Percentiles rank a stretch among this genome's conserved stretches.
phyloP scores from a whole-genome alignment of 192 early-diverging fungal species.

The Coemansia sp. region DNA sequence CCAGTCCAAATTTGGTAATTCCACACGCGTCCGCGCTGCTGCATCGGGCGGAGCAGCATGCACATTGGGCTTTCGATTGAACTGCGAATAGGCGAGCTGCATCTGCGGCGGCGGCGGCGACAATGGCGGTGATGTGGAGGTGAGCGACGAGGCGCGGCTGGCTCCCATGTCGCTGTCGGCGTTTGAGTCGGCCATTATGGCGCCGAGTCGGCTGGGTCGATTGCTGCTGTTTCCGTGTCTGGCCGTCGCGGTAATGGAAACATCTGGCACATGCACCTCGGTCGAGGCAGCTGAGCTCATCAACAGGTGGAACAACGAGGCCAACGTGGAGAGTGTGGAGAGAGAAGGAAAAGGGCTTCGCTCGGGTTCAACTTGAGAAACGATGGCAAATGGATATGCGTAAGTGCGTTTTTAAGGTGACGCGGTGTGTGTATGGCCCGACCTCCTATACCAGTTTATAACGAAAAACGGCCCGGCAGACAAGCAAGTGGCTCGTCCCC shows the following conservation, averaged over 20 bases:
- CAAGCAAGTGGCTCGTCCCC: too few relatives aligned
- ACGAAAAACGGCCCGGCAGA: too few relatives aligned
- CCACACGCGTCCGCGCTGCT: not conserved
- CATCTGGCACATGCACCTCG: conserved; percentile 41
- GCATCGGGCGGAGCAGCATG: not conserved
- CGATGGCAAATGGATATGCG: too few relatives aligned
- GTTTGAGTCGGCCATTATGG: conserved; percentile 4
- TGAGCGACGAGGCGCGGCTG: conserved; percentile 9
- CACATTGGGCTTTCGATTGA: not conserved
- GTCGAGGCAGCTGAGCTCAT: conserved; percentile 41
- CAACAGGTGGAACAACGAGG: conserved; percentile 21
- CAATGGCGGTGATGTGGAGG: conserved; percentile 6
- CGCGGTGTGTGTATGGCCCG: too few relatives aligned
- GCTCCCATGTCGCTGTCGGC: not conserved
- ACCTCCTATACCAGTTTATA: too few relatives aligned
- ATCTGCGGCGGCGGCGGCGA: not conserved
- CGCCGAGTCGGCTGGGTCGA: conserved; percentile 2
- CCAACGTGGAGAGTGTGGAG: too few relatives aligned
- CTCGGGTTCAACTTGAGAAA: too few relatives aligned
- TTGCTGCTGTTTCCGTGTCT: conserved; percentile 19
- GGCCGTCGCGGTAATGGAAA: conserved; percentile 13
- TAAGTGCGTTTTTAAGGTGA: too few relatives aligned
- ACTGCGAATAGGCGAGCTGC: conserved; percentile 1
- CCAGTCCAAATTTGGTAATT: conserved; percentile 20
- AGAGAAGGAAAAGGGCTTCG: too few relatives aligned